These are phyloP conservation scores for Cryptosporidium tyzzeri DNA, from an alignment of 169 alveolate genomes.

Conservation along the genomic window DNA sequence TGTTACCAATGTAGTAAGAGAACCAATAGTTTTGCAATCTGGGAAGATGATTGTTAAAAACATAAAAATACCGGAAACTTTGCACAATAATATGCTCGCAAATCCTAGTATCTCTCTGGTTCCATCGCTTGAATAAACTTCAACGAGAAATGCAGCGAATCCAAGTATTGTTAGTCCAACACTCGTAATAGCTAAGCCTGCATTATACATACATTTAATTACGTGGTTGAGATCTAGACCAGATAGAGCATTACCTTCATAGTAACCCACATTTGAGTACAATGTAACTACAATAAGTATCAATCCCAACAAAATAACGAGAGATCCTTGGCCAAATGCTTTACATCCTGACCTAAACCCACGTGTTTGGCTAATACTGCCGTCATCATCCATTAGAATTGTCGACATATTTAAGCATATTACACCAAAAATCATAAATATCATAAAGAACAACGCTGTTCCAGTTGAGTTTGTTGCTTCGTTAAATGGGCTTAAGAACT, in stretches of 20 bases:
- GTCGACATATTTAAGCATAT: slow-evolving; percentile 51
- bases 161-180: slow-evolving; percentile 86
- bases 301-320: slow-evolving; percentile 40
- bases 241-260: slow-evolving; percentile 63
- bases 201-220: slow-evolving; percentile 60
- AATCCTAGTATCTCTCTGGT: slow-evolving; percentile 93
- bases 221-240: slow-evolving; percentile 36
- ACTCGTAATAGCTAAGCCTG: slow-evolving; percentile 85
- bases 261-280: slow-evolving; percentile 42
- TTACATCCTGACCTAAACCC: slow-evolving; percentile 68
- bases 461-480: slow-evolving; percentile 64
- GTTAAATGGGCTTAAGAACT: slow-evolving; percentile 46
- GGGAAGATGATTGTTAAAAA: slow-evolving; percentile 71
- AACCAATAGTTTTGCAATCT: slow-evolving; percentile 85
- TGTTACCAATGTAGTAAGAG: slow-evolving; percentile 84
- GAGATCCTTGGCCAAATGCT: slow-evolving; percentile 60
- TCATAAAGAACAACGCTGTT: slow-evolving; percentile 20
- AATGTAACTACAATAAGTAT: slow-evolving; percentile 40
- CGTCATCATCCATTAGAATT: slow-evolving; percentile 64
- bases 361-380: slow-evolving; percentile 63
- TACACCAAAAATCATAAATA: slow-evolving; percentile 47
- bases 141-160: slow-evolving; percentile 91
- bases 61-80: slow-evolving; percentile 81
- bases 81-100: slow-evolving; percentile 87
- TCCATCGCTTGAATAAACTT: slow-evolving; percentile 92